phyloP scores from a whole-genome alignment of 495 filamentous ascomycete species.

The Aspergillus steynii region DNA sequence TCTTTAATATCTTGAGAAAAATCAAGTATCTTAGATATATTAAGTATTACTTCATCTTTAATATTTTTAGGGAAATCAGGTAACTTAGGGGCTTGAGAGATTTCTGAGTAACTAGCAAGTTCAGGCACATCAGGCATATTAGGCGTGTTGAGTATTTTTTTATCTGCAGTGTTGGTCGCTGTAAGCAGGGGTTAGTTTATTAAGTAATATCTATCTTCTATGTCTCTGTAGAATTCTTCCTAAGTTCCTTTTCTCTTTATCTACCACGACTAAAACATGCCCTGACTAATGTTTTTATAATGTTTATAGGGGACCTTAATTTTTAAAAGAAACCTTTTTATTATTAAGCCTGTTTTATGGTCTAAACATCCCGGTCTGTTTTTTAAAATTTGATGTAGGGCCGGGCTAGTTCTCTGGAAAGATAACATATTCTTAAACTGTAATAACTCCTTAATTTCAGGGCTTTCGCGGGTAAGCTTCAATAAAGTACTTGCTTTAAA shows the following conservation, averaged over 20 bases:
- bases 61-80: no score
- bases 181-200: no score
- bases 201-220: slow-evolving; percentile 14
- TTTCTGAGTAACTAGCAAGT: background rate
- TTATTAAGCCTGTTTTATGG: slow-evolving; percentile 7
- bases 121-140: background rate
- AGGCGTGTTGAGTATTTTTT: background rate
- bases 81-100: background rate
- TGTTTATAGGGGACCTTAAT: slow-evolving; percentile 14
- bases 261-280: slow-evolving; percentile 22
- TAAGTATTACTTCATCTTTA: background rate
- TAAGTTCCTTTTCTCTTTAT: slow-evolving; percentile 12
- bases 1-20: no score
- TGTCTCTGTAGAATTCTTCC: slow-evolving; percentile 18
- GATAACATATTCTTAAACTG: slow-evolving; percentile 24
- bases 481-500: slow-evolving; percentile 26
- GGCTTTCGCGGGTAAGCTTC: slow-evolving; percentile 12
- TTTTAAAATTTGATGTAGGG: slow-evolving; percentile 10
- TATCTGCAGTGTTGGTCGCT: background rate
- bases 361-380: slow-evolving; percentile 13
- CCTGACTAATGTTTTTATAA: slow-evolving; percentile 5
- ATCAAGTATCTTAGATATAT: background rate
- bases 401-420: background rate
- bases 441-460: slow-evolving; percentile 25
- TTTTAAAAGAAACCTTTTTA: slow-evolving; percentile 20